Percentiles rank a stretch among this genome's conserved stretches.
Evolutionary conservation across 2,329 filamentous ascomycete genomes (phyloP).

Genomic region (Colletotrichum zoysiae): DNA sequence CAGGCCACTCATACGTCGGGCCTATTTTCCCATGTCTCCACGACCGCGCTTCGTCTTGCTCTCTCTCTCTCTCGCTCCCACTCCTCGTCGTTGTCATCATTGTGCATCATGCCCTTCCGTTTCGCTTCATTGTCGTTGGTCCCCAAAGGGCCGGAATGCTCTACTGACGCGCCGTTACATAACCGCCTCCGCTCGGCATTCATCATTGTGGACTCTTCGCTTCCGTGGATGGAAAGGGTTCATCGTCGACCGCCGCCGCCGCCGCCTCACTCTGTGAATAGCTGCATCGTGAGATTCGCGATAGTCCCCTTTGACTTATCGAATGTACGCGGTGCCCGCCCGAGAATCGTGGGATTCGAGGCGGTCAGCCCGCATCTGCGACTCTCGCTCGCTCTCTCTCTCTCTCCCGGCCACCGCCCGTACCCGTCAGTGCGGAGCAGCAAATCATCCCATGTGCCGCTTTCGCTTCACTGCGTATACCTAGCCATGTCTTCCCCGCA

Average conservation of each 20-base stretch:
- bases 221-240: not conserved
- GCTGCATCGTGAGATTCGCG: conserved; percentile 29
- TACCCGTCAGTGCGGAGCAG: not conserved
- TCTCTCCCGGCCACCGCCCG: too few relatives aligned
- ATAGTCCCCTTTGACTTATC: conserved; percentile 11
- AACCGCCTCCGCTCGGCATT: conserved; percentile 34
- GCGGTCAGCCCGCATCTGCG: conserved; percentile 2
- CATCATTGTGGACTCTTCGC: conserved; percentile 37
- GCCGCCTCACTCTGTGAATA: conserved; percentile 37
- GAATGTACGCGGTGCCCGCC: conserved; percentile 14
- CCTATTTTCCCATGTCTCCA: conserved; percentile 20
- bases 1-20: conserved; percentile 6
- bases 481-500: not conserved
- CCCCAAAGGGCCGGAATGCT: conserved; percentile 1
- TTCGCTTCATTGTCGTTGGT: conserved; percentile 7
- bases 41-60: conserved; percentile 6
- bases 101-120: conserved; percentile 18
- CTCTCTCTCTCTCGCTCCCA: not conserved
- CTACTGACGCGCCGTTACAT: conserved; percentile 23
- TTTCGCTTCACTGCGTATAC: not conserved
- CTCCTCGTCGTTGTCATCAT: not conserved
- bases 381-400: not conserved
- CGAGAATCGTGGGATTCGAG: conserved; percentile 6
- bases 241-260: conserved; percentile 8
- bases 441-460: not conserved